Evolutionary conservation across 2,329 filamentous ascomycete species (phyloP).

Genomic region (Penicillium sp.): DNA sequence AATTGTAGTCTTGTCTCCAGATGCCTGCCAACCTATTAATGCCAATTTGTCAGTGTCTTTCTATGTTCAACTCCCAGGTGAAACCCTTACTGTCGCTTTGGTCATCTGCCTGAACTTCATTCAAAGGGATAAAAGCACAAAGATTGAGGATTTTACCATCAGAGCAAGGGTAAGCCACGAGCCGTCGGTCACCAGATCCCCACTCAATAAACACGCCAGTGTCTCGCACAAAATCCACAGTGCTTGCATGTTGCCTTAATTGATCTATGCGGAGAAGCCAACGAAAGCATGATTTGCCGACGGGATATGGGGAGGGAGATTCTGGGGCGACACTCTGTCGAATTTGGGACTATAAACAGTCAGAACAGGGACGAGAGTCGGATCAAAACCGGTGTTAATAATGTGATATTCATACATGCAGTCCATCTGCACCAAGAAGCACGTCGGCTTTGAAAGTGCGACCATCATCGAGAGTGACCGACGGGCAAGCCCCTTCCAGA

Average conservation of each 20-base stretch:
- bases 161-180: slow-evolving; percentile 49
- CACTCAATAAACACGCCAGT: slow-evolving; percentile 45
- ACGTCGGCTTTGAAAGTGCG: slow-evolving; percentile 21
- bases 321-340: slow-evolving; percentile 19
- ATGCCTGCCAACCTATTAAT: slow-evolving; percentile 19
- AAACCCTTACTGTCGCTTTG: slow-evolving; percentile 25
- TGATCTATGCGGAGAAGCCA: slow-evolving; percentile 24
- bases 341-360: slow-evolving; percentile 20
- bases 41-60: background rate
- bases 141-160: slow-evolving; percentile 47
- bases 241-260: slow-evolving; percentile 11
- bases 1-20: slow-evolving; percentile 18
- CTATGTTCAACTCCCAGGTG: background rate
- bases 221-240: slow-evolving; percentile 12
- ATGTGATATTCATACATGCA: slow-evolving; percentile 17
- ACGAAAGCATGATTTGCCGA: slow-evolving; percentile 27
- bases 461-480: slow-evolving; percentile 23
- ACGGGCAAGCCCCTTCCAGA: slow-evolving; percentile 11
- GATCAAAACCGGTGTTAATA: background rate
- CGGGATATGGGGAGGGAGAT: slow-evolving; percentile 17
- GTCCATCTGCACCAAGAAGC: slow-evolving; percentile 28
- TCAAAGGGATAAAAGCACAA: slow-evolving; percentile 49
- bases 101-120: slow-evolving; percentile 25
- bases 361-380: background rate
- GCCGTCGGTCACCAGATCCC: slow-evolving; percentile 40